Conservation (phyloP, 2,329 filamentous ascomycete genomes). For the Penicillium capsulatum region DNA sequence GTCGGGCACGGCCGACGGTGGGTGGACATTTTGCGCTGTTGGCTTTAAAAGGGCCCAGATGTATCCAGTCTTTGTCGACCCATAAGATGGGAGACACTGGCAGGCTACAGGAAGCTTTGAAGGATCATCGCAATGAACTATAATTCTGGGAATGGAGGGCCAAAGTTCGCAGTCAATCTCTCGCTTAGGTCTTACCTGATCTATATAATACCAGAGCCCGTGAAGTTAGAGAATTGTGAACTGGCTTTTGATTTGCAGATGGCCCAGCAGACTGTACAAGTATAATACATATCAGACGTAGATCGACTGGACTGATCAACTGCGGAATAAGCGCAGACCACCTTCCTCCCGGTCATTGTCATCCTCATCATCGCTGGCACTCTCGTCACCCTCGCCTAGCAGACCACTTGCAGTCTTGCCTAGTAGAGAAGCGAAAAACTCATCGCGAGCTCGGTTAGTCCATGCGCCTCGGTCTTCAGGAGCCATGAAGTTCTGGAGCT, state of each 20-base stretch:
- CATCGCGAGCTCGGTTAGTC: slow-evolving; percentile 74
- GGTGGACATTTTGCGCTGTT: slow-evolving; percentile 44
- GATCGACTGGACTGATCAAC: slow-evolving; percentile 11
- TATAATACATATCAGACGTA: slow-evolving; percentile 8
- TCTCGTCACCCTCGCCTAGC: slow-evolving; percentile 58
- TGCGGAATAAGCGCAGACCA: slow-evolving; percentile 33
- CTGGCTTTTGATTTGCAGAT: no score
- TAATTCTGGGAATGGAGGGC: background rate
- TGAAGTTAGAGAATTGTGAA: no score
- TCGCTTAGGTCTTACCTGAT: no score
- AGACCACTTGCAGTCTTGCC: slow-evolving; percentile 60
- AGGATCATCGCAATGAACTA: slow-evolving; percentile 13
- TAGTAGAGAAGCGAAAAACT: slow-evolving; percentile 70
- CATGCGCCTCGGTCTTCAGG: slow-evolving; percentile 76
- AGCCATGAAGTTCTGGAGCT: slow-evolving; percentile 97
- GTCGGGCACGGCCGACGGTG: slow-evolving; percentile 41
- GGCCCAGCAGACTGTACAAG: background rate
- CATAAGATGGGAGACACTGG: background rate
- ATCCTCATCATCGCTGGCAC: slow-evolving; percentile 32
- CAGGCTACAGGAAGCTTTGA: background rate
- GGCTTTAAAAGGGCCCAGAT: slow-evolving; percentile 33
- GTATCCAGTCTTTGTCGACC: slow-evolving; percentile 18
- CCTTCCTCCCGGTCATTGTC: slow-evolving; percentile 32
- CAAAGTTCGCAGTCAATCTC: no score
- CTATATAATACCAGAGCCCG: no score